Conservation (phyloP, 192 early-diverging fungal genomes). For the Linnemannia exigua region DNA sequence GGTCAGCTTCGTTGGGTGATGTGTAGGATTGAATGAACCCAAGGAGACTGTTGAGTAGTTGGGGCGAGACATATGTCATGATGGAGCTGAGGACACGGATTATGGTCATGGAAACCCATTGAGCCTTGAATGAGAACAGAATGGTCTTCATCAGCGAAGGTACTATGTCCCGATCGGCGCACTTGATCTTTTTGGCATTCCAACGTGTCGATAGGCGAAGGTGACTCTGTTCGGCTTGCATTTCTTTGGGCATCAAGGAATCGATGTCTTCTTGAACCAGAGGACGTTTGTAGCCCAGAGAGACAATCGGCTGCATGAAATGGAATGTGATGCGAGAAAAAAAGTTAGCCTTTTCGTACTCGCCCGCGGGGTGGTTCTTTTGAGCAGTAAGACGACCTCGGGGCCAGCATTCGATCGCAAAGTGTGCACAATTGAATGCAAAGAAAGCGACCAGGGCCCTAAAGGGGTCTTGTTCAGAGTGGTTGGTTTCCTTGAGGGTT, state of each 20-base stretch:
- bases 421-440: conserved; percentile 15
- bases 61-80: conserved; percentile 41
- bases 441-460: conserved; percentile 26
- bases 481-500: conserved; percentile 10
- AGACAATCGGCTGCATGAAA: conserved; percentile 40
- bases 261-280: conserved; percentile 26
- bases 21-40: conserved; percentile 40
- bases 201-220: conserved; percentile 2
- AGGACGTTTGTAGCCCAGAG: conserved; percentile 28
- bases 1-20: neutral
- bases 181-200: conserved; percentile 1
- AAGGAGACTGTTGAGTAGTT: conserved; percentile 39
- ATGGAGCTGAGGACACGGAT: conserved; percentile 24
- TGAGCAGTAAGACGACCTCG: conserved; percentile 12
- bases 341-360: conserved; percentile 46
- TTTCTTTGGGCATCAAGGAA: conserved; percentile 18
- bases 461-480: conserved; percentile 1
- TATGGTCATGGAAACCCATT: conserved; percentile 19
- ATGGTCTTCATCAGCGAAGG: conserved; percentile 39
- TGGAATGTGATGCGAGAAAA: conserved; percentile 41
- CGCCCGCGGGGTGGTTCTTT: conserved; percentile 1
- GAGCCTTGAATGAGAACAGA: conserved; percentile 5
- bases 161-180: neutral
- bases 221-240: conserved; percentile 21
- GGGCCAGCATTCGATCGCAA: conserved; percentile 44